phyloP scores from a whole-genome alignment of 371 early-diverging fungal genomes.

The Batkoa obscura region DNA sequence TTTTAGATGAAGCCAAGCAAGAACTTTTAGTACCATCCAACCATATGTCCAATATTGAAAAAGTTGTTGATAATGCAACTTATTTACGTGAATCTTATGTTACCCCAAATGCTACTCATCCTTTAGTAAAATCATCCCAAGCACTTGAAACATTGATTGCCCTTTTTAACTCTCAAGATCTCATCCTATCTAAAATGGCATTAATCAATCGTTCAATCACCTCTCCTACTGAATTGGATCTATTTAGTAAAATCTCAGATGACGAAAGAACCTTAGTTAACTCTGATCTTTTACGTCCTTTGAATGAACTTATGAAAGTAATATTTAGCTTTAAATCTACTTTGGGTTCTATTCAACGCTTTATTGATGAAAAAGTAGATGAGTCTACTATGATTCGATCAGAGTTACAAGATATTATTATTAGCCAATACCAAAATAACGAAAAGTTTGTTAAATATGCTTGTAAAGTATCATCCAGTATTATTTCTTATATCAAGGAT shows the following conservation, averaged over 20 bases:
- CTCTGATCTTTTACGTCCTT: not conserved
- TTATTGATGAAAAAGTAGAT: not conserved
- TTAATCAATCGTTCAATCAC: not conserved
- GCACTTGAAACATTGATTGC: not conserved
- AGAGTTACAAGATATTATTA: not conserved
- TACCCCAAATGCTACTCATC: not conserved
- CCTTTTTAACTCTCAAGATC: not conserved
- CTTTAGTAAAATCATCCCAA: not conserved
- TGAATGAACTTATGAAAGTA: not conserved
- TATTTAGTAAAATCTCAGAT: not conserved
- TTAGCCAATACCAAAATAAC: not conserved
- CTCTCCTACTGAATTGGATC: not conserved
- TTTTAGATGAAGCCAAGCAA: constrained; percentile 47
- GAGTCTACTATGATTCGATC: not conserved
- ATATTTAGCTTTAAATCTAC: no score
- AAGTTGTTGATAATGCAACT: constrained; percentile 5
- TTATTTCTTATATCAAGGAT: not conserved
- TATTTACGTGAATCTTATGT: not conserved
- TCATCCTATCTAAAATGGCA: constrained; percentile 1
- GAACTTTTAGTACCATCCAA: constrained; percentile 36
- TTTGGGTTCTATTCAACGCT: not conserved
- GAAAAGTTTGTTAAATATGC: not conserved
- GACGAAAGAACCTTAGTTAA: not conserved
- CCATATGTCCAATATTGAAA: constrained; percentile 34
- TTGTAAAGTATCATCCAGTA: not conserved